These are phyloP conservation scores for Alternaria conjuncta DNA, from an alignment of 2,329 filamentous ascomycete species.

Conservation along the genomic window DNA sequence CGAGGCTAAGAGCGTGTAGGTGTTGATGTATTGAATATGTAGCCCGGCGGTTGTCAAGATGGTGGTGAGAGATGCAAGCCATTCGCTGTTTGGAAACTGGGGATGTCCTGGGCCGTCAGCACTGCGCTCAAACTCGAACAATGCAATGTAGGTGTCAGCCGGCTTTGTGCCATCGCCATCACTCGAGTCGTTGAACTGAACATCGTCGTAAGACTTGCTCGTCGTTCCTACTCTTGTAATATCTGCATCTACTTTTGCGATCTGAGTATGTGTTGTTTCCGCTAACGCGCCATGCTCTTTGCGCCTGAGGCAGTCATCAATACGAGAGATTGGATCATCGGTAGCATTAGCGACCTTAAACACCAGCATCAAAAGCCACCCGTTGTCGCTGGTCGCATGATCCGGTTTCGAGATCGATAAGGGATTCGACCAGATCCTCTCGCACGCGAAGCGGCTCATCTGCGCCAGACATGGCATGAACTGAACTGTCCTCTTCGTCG, in stretches of 20 bases:
- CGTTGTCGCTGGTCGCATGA: not conserved
- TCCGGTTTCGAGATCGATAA: not conserved
- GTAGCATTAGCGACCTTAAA: not conserved
- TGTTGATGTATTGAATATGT: not conserved
- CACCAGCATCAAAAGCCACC: slow-evolving; percentile 1
- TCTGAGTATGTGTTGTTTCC: not conserved
- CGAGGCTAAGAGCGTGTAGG: slow-evolving; percentile 7
- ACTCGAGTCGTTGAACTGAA: slow-evolving; percentile 1
- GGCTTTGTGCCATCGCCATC: not conserved
- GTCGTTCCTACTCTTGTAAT: slow-evolving; percentile 12
- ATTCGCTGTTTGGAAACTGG: not conserved
- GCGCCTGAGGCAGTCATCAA: not conserved
- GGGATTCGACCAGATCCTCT: not conserved
- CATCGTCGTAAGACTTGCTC: slow-evolving; percentile 18
- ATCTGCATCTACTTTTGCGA: slow-evolving; percentile 1
- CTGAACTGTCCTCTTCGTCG: slow-evolving; percentile 13
- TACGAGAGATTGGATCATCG: not conserved
- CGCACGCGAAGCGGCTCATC: slow-evolving; percentile 21
- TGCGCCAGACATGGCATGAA: slow-evolving; percentile 21
- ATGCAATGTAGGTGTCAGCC: slow-evolving; percentile 4
- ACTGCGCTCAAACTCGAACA: slow-evolving; percentile 1
- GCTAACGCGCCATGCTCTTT: not conserved
- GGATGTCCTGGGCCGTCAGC: not conserved
- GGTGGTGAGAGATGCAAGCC: not conserved
- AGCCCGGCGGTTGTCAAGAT: not conserved